These are phyloP conservation scores for Salix suchowensis DNA, from an alignment of 345 rosid genomes.

Conservation along the genomic window DNA sequence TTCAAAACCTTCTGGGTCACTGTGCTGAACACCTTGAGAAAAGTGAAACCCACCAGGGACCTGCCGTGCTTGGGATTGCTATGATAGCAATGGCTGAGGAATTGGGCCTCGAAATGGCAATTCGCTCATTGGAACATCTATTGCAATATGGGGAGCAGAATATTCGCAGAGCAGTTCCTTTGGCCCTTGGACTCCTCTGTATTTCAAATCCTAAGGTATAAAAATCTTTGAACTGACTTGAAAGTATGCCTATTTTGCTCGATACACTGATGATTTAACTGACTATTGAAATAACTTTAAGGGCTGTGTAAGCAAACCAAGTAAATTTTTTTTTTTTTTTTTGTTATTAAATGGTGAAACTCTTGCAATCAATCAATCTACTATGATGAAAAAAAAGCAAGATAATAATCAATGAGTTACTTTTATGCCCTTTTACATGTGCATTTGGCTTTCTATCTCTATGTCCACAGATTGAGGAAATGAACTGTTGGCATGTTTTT, in stretches of 20 bases:
- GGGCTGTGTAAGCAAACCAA: not conserved
- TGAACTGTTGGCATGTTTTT: too few relatives aligned
- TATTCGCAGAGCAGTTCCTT: slow-evolving; percentile 83
- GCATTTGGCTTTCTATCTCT: not conserved
- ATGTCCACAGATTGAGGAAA: not conserved
- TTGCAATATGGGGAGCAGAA: slow-evolving; percentile 91
- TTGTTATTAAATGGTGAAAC: not conserved
- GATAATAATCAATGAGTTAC: not conserved
- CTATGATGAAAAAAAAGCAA: not conserved
- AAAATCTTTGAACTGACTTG: not conserved
- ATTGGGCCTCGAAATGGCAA: slow-evolving; percentile 92
- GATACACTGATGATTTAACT: not conserved
- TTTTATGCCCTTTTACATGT: not conserved
- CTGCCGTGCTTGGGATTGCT: slow-evolving; percentile 96
- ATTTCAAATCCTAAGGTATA: slow-evolving; percentile 96
- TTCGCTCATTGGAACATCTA: slow-evolving; percentile 88
- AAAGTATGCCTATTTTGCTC: not conserved
- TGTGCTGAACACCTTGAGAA: slow-evolving; percentile 89
- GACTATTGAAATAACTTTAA: not conserved
- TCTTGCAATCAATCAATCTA: not conserved
- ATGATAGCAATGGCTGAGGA: slow-evolving; percentile 99
- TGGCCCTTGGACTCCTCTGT: slow-evolving; percentile 97
- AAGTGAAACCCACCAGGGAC: slow-evolving; percentile 84
- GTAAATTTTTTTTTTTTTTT: not conserved
- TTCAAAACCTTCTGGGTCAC: slow-evolving; percentile 82